Conservation (phyloP, 73 alveolate genomes). For the Effrenium voratum region DNA sequence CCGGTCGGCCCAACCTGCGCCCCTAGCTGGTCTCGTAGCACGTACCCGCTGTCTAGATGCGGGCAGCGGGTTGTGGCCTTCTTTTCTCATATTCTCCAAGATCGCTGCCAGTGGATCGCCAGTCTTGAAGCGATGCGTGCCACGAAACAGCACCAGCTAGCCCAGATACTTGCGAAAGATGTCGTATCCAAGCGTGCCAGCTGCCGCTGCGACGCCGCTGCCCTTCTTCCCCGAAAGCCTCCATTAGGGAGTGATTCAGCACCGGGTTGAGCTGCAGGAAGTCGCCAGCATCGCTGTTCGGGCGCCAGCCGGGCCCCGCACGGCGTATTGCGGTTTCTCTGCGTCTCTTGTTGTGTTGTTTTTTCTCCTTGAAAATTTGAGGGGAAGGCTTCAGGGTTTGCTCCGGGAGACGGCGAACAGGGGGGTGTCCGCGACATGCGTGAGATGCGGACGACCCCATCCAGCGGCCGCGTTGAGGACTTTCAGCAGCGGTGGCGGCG, state of each 20-base stretch:
- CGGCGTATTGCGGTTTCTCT: background rate
- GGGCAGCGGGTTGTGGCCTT: conserved; percentile 16
- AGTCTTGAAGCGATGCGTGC: conserved; percentile 36
- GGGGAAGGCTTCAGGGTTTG: no score
- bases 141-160: conserved; percentile 24
- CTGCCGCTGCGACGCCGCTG: background rate
- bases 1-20: conserved; percentile 26
- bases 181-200: background rate
- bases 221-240: conserved; percentile 21
- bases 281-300: conserved; percentile 34
- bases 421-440: no score
- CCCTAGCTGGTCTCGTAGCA: conserved; percentile 5
- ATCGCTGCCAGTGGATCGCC: conserved; percentile 32
- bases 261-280: conserved; percentile 52
- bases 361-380: no score
- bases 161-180: background rate
- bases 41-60: conserved; percentile 15
- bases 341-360: background rate
- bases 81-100: conserved; percentile 15
- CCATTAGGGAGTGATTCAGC: conserved; percentile 42
- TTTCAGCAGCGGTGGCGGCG: conserved; percentile 15
- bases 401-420: no score
- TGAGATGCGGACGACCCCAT: conserved; percentile 43
- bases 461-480: background rate
- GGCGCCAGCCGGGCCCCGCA: no score